Base-by-base conservation (phyloP, 352 stramenopile species). In the Thalassiosira allenii region DNA sequence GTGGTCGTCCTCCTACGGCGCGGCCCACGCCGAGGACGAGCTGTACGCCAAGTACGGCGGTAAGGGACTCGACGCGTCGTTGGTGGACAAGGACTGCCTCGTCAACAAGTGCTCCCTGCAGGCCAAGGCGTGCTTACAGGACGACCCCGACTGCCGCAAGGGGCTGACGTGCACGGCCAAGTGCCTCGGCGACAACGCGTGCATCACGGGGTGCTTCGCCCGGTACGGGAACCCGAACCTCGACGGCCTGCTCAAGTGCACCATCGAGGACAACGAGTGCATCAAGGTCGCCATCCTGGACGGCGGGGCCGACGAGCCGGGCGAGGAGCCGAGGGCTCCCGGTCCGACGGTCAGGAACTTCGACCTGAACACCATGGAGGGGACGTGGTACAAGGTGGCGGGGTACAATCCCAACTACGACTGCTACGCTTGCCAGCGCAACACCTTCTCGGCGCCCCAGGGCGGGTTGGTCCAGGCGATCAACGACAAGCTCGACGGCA, bases 351-450 rank as follows among this genome's bases (percentile, higher is more conserved):
- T 95, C 0, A 44, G 33, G 34, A 87, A 89, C 22, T 96, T 96
- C 75, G 84, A 96, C 54, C 56, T 92, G 9, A 79, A 70, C 6
- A 83, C 70, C 51, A 89, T 96, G 74, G 82, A 94, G 63, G 93
- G 93, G 0, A 91, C 74, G 3, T 96, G 93, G 93, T 96, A 94
- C 78, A 96, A 96, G 84, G 92, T 96, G 0, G 89, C 92, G 53
- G 93, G 93, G 30, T 94, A 92, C 81, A 95, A 96, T 87, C 88
- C 91, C 30, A 95, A 95, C 64, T 96, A 96, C 78, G 93, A 96
- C 81, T 96, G 91, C 69, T 96, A 96, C 69, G 91, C 93, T 53
- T 96, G 93, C 80, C 93, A 96, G 75, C 82, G 86, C 11, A 96
- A 96, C 83, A 94, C 88, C 34, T 96, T 96, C 79, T 82, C 82